Base-by-base conservation (phyloP, 805 yeast species). In the Torulaspora indica region DNA sequence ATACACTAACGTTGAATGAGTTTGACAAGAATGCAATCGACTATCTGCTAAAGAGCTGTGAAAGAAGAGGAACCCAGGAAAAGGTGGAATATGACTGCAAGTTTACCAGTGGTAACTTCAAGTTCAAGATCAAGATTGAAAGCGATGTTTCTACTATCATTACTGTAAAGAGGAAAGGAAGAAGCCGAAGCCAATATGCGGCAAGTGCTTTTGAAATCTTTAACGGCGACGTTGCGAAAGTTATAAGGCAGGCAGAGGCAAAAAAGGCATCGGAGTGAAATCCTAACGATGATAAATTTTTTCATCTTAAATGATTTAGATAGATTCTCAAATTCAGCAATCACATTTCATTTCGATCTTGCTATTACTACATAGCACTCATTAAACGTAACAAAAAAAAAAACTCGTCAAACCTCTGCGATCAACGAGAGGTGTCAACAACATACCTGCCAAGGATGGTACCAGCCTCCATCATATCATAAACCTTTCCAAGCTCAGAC, bases 361-460 rank as follows among this genome's bases (percentile, higher is more conserved):
- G 17, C 15, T 15, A 13, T 14, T 15, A 14, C 18, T 31, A 31
- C 34, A 8, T 31, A 15, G 20, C 36, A 24, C 15, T 71, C 10
- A 15, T 15, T 15, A 17, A 31, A 14, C n/a, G 10, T 14, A 9
- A 12, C 7, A 14, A 13, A 31, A 15, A 15, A 31, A 17, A 17
- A 3, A 14, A 2, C n/a, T 30, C 10, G 14, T 10, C 20, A 5
- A 8, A n/a, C 4, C 7, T 14, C 34, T 79, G 15, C 14, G 23
- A 31, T 24, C 29, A 38, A 20, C 42, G 78, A 49, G 75, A 64
- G 38, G 85, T 81, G 72, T 88, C 96, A 54, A 88, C 82, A 46
- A 88, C 96, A 65, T 82, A 82, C 72, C 96, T 80, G 60, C 96
- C 96, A 57, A 69, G 49, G 53, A 77, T 74, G 64, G 74, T 71